Conservation (phyloP, 345 rosid species). For the Excoecaria cochinchinensis region DNA sequence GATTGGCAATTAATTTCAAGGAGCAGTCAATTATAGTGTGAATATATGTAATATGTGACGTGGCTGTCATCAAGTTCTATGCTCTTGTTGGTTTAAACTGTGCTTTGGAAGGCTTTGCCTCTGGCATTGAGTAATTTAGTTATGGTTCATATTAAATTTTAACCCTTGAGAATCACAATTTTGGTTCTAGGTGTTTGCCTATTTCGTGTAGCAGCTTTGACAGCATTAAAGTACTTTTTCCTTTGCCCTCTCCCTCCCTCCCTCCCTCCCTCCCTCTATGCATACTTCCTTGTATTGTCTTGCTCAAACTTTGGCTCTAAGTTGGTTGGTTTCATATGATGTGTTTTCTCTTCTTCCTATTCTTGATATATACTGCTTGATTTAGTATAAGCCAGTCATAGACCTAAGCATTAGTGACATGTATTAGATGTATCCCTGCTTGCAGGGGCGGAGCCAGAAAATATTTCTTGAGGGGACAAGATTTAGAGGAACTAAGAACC, state of each 20-base stretch:
- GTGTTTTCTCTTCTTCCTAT: background rate
- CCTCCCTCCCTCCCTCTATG: no score
- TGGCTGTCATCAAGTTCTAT: background rate
- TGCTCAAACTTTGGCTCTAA: background rate
- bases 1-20: background rate
- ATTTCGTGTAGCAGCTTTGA: no score
- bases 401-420: background rate
- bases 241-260: no score
- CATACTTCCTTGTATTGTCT: background rate
- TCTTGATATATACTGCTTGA: background rate
- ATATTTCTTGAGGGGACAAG: no score
- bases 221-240: no score
- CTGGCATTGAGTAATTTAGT: background rate
- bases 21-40: background rate
- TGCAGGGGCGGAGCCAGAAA: no score
- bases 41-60: background rate
- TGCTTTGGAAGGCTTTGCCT: background rate
- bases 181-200: no score
- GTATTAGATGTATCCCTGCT: background rate
- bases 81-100: slow-evolving; percentile 5
- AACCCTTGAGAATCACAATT: background rate
- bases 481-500: no score
- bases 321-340: background rate
- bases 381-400: background rate
- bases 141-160: background rate